phyloP scores from a whole-genome alignment of 257 asterid genomes.

The Solanum rostratum region DNA sequence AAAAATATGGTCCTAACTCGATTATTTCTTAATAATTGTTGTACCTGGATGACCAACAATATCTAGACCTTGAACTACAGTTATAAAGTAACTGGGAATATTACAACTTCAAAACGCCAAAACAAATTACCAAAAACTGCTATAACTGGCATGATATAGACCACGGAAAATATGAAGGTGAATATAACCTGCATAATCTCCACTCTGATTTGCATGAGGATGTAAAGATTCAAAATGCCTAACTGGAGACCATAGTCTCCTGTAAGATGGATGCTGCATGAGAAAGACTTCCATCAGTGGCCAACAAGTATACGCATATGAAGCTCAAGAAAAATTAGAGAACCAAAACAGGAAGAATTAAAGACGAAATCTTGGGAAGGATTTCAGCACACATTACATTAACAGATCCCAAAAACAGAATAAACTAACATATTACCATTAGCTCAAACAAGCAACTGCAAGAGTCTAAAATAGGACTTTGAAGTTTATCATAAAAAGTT shows the following conservation, averaged over 20 bases:
- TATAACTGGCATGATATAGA: background rate
- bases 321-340: background rate
- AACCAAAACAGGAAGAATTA: background rate
- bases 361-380: conserved; percentile 16
- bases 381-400: conserved; percentile 22
- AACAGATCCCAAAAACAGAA: background rate
- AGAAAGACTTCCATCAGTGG: background rate
- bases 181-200: conserved; percentile 71
- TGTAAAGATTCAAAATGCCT: conserved; percentile 64
- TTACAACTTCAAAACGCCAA: background rate
- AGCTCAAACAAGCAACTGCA: background rate
- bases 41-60: background rate
- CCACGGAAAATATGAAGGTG: background rate
- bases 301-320: conserved; percentile 4
- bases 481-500: background rate
- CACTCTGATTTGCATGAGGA: conserved; percentile 76
- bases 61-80: background rate
- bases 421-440: background rate
- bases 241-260: conserved; percentile 87
- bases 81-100: background rate
- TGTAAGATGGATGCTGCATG: conserved; percentile 49
- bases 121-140: background rate
- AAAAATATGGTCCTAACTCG: background rate
- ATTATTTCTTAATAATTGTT: background rate
- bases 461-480: background rate